These are phyloP conservation scores for Paramyrothecium roridum DNA, from an alignment of 2,329 filamentous ascomycete genomes.

Conservation along the genomic window DNA sequence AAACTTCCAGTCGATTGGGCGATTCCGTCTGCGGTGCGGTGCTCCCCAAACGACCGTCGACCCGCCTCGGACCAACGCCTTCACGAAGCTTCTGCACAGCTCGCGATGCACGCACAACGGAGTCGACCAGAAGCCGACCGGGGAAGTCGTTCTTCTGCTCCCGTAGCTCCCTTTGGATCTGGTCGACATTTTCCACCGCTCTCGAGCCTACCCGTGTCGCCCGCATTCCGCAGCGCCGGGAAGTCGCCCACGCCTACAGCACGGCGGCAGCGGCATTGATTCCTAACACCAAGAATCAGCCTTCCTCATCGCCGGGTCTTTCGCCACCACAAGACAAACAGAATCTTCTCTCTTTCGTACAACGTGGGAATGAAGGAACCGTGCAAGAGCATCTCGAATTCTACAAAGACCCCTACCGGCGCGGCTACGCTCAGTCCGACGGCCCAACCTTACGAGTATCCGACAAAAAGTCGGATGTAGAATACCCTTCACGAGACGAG, in stretches of 20 bases:
- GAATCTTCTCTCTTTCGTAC: constrained; percentile 51
- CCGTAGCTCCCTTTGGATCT: constrained; percentile 34
- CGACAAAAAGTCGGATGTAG: constrained; percentile 43
- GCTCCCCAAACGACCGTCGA: constrained; percentile 42
- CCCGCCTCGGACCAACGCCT: constrained; percentile 18
- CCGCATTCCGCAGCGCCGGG: constrained; percentile 12
- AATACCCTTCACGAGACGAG: constrained; percentile 41
- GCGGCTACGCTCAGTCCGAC: constrained; percentile 49
- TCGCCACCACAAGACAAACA: constrained; percentile 23
- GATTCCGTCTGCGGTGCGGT: constrained; percentile 57
- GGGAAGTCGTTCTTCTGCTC: constrained; percentile 20
- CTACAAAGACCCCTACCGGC: constrained; percentile 50
- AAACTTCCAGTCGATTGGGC: constrained; percentile 56
- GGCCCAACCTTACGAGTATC: constrained; percentile 48
- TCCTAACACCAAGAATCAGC: constrained; percentile 8
- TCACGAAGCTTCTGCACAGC: constrained; percentile 19
- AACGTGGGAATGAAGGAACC: constrained; percentile 41
- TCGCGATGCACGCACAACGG: constrained; percentile 12
- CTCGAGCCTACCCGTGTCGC: constrained; percentile 16
- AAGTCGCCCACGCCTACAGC: constrained; percentile 19
- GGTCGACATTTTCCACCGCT: constrained; percentile 34
- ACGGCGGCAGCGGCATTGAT: constrained; percentile 17
- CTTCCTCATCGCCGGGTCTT: constrained; percentile 7
- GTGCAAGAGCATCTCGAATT: constrained; percentile 53
- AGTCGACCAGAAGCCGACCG: constrained; percentile 8